Percentiles rank a stretch among this genome's conserved stretches.
These are phyloP conservation scores for Ambrosia hybrid DNA, from an alignment of 140 eudicot species.

Conservation along the genomic window DNA sequence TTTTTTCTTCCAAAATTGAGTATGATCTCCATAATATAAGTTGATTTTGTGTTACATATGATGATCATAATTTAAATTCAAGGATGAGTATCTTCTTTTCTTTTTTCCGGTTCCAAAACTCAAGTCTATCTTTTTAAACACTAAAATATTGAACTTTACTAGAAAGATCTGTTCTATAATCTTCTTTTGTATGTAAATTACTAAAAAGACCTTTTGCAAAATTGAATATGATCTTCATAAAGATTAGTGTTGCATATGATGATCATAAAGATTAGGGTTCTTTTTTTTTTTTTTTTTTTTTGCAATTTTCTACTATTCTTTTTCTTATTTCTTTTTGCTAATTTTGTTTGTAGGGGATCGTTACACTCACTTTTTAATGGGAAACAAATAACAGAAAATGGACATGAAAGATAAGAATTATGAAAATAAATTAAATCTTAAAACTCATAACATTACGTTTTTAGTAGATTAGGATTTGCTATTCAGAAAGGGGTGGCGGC, in stretches of 20 bases:
- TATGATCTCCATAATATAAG: not conserved
- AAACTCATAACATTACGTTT: no score
- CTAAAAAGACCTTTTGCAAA: not conserved
- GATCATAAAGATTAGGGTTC: not conserved
- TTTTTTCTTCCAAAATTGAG: no score
- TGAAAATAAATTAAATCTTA: not conserved
- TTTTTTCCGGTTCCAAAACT: not conserved
- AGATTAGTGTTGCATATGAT: conserved; percentile 7
- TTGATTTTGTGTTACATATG: not conserved
- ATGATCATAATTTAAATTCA: not conserved
- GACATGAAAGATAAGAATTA: not conserved
- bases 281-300: not conserved
- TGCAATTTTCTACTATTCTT: no score
- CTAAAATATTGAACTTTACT: not conserved
- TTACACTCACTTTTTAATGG: not conserved
- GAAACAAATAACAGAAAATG: not conserved
- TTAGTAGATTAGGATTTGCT: no score
- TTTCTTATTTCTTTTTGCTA: not conserved
- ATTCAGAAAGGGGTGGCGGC: no score
- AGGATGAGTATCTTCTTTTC: no score
- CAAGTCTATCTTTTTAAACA: conserved; percentile 5
- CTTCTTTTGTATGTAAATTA: not conserved
- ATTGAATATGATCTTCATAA: not conserved
- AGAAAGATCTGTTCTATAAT: not conserved
- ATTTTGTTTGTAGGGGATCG: not conserved